Evolutionary conservation across 2,329 filamentous ascomycete species (phyloP).

Genomic region (Aspergillus pseudoglaucus): DNA sequence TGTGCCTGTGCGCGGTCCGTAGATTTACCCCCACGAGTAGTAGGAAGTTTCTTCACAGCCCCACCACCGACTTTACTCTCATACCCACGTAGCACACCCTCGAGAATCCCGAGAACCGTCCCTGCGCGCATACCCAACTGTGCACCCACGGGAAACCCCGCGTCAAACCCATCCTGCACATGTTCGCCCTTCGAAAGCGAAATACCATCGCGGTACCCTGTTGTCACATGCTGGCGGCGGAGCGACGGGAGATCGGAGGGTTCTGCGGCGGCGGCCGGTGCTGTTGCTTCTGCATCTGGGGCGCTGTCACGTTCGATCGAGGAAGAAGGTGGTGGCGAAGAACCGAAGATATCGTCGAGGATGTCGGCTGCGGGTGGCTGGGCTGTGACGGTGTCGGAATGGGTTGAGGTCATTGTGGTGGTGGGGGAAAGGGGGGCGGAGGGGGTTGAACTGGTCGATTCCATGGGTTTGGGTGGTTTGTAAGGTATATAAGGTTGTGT

Average conservation of each 20-base stretch:
- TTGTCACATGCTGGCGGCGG: slow-evolving; percentile 68
- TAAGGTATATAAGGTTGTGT: background rate
- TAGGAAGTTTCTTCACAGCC: slow-evolving; percentile 17
- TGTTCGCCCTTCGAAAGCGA: slow-evolving; percentile 65
- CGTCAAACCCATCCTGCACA: slow-evolving; percentile 85
- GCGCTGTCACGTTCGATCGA: background rate
- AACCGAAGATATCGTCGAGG: slow-evolving; percentile 39
- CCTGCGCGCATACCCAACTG: slow-evolving; percentile 70
- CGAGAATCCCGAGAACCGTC: slow-evolving; percentile 67
- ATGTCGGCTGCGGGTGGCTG: slow-evolving; percentile 15
- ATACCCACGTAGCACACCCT: slow-evolving; percentile 53
- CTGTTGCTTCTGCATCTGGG: background rate
- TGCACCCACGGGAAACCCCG: slow-evolving; percentile 79
- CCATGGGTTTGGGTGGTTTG: background rate
- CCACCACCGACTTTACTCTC: slow-evolving; percentile 21
- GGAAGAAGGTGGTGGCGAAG: slow-evolving; percentile 24
- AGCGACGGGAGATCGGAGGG: slow-evolving; percentile 69
- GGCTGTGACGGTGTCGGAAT: slow-evolving; percentile 6
- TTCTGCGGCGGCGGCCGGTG: slow-evolving; percentile 18
- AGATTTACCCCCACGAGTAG: slow-evolving; percentile 8
- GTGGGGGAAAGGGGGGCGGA: slow-evolving; percentile 14
- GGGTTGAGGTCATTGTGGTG: slow-evolving; percentile 17
- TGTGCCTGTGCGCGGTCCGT: too few species aligned
- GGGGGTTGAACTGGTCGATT: slow-evolving; percentile 5
- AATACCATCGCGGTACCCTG: slow-evolving; percentile 87